phyloP scores from a whole-genome alignment of 768 basidiomycete species.

The Favolaschia claudopus region DNA sequence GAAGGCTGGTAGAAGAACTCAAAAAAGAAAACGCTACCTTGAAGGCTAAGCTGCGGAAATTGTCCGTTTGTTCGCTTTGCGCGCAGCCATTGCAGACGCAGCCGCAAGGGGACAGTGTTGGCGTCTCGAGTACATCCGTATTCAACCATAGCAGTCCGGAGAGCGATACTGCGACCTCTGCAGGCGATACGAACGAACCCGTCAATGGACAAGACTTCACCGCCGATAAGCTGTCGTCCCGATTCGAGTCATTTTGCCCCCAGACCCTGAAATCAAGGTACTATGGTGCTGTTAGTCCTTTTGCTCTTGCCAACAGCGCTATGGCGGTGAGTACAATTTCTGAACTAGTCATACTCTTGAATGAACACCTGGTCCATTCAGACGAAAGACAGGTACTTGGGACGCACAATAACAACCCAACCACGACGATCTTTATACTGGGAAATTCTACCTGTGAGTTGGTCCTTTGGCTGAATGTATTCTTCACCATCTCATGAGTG shows the following conservation, averaged over 20 bases:
- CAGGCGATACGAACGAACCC: neutral
- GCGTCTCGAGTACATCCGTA: neutral
- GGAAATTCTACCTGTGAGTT: constrained; percentile 8
- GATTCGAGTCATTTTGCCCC: neutral
- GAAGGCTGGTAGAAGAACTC: constrained; percentile 52
- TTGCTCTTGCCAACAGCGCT: constrained; percentile 13
- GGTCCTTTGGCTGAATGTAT: neutral
- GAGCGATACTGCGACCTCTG: neutral
- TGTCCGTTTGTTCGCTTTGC: constrained; percentile 22
- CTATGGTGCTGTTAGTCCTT: constrained; percentile 7
- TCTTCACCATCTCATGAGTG: neutral
- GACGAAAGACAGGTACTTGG: constrained; percentile 11
- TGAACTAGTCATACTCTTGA: neutral
- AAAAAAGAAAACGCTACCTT: constrained; percentile 53
- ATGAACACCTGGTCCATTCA: neutral
- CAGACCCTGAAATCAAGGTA: neutral
- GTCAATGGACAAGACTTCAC: neutral
- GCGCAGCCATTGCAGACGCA: constrained; percentile 6
- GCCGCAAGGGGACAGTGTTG: neutral
- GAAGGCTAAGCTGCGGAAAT: constrained; percentile 44
- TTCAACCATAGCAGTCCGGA: constrained; percentile 7
- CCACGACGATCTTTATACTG: constrained; percentile 6
- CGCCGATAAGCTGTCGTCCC: constrained; percentile 8
- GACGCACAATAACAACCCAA: neutral
- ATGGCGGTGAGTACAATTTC: constrained; percentile 7